These are phyloP conservation scores for Mycena galericulata DNA, from an alignment of 768 basidiomycete genomes.

Conservation along the genomic window DNA sequence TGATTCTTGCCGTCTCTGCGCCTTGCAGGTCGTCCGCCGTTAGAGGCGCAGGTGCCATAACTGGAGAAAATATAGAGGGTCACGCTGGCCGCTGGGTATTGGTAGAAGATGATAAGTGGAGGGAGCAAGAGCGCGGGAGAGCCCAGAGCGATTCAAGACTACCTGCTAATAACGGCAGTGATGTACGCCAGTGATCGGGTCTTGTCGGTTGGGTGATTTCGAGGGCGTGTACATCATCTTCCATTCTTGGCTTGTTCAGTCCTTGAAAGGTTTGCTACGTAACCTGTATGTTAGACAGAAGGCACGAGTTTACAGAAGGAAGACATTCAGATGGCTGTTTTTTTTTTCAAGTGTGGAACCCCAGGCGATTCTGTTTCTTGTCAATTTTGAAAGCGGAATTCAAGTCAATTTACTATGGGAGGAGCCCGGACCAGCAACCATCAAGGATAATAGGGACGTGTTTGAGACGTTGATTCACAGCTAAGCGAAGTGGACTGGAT, in stretches of 20 bases:
- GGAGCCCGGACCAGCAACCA: slow-evolving; percentile 11
- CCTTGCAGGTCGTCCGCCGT: slow-evolving; percentile 20
- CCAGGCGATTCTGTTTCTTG: background rate
- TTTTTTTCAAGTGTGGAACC: too few relatives aligned
- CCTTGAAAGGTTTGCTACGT: background rate
- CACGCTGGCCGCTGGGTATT: slow-evolving; percentile 1
- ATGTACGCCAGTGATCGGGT: slow-evolving; percentile 28
- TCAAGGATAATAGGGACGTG: background rate
- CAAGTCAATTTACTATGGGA: background rate
- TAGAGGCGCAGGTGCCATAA: background rate
- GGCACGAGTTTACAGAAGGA: too few relatives aligned
- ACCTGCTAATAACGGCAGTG: slow-evolving; percentile 7
- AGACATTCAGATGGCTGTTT: too few relatives aligned
- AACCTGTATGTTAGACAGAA: background rate
- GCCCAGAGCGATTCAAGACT: background rate
- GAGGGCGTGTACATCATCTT: slow-evolving; percentile 5
- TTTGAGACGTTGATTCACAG: slow-evolving; percentile 7
- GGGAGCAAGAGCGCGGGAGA: background rate
- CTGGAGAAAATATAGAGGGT: background rate
- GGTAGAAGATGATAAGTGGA: background rate
- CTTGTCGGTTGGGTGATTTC: slow-evolving; percentile 24
- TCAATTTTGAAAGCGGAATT: background rate
- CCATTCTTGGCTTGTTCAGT: slow-evolving; percentile 5
- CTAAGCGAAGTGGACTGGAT: slow-evolving; percentile 2
- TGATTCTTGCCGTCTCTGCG: slow-evolving; percentile 27